Base-by-base conservation (phyloP, 2,329 filamentous ascomycete genomes). In the Parastagonospora nodorum region DNA sequence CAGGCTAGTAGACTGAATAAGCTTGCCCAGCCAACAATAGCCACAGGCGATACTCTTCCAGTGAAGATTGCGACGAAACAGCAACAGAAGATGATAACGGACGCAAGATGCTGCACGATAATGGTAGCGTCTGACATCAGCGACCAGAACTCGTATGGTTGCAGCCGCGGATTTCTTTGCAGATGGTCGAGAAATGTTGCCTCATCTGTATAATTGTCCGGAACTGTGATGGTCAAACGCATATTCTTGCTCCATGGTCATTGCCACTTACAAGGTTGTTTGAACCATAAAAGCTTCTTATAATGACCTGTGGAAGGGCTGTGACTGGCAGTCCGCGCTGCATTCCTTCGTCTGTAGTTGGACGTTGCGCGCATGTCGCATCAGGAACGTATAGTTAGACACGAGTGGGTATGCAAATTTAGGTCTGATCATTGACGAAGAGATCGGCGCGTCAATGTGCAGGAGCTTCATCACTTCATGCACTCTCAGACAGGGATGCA, bases 121-220 rank as follows among this genome's bases (percentile, higher is more conserved):
- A 97, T 91, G 2, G 93, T 97, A 11, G 90, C 93, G 73, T 97
- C 93, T 50, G 91, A 90, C 43, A 97, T 92, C 30, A 99, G 82
- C 8, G 92, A 91, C 93, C 94, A 99, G 75, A 99, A 99, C 68
- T 97, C 92, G 74, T 99, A 99, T 0, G 93, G 93, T 60, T 94
- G 88, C 45, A 97, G 83, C 35, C 92, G 87, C 4, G 93, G 93
- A 72, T 99, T 99, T 41, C 92, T 86, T 74, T 99, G 93, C 14
- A 99, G 84, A 65, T 96, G 92, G 69, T 97, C 93, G 60, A 99
- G 87, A 66, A 99, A 99, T 1, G 94, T 97, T 53, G 90, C 90
- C 70, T 94, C 92, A 71, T 99, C 94, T 35, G 94, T 97, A 72
- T 97, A 97, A 74, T 99, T 99, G 74, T 99, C 94, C n/a, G 94